These are phyloP conservation scores for Corrigiola litoralis DNA, from an alignment of 179 eudicot species.

Conservation along the genomic window DNA sequence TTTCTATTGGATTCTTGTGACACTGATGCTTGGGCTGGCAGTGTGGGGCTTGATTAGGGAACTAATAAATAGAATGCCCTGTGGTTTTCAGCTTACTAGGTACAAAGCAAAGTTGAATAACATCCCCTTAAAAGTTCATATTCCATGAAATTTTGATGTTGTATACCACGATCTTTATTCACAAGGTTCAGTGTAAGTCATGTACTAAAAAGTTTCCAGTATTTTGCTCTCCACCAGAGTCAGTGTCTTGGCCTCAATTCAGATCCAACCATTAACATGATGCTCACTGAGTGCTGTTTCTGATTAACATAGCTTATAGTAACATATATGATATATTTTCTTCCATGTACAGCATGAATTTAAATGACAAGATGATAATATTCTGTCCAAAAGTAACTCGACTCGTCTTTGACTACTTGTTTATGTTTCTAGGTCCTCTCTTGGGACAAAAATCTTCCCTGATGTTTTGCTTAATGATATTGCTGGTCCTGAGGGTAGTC, in stretches of 20 bases:
- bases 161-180: neutral
- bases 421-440: conserved; percentile 47
- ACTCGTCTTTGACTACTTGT: neutral
- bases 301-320: neutral
- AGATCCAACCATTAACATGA: no score
- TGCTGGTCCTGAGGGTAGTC: conserved; percentile 88
- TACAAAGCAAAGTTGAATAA: neutral
- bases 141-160: neutral
- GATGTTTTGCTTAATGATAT: conserved; percentile 94
- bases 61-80: neutral
- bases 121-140: neutral
- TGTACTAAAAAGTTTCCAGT: neutral
- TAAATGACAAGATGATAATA: neutral
- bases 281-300: neutral
- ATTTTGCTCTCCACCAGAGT: neutral
- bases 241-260: neutral
- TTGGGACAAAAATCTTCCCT: conserved; percentile 71
- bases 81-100: neutral
- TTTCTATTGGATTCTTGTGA: neutral
- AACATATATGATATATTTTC: neutral
- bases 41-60: neutral
- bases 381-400: neutral
- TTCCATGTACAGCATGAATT: neutral
- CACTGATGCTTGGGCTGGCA: neutral
- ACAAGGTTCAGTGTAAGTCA: neutral